phyloP scores from a whole-genome alignment of 2,329 filamentous ascomycete genomes.

The Arthrobotrys entomopaga region DNA sequence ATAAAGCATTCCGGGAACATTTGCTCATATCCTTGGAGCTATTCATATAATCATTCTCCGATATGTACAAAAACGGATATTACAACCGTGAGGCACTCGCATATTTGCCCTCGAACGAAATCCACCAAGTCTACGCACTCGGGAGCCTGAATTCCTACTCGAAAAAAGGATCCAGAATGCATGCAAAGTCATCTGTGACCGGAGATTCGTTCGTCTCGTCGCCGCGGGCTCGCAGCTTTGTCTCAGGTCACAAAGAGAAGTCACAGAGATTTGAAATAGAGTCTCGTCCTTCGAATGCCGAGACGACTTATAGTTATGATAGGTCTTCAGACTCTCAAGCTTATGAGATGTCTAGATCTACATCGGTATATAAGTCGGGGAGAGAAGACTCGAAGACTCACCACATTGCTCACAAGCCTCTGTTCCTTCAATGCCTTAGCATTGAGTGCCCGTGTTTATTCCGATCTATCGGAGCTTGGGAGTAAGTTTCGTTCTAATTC shows the following conservation, averaged over 20 bases:
- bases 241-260: not conserved
- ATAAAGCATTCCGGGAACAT: not conserved
- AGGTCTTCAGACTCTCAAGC: not conserved
- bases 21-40: not conserved
- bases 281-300: not conserved
- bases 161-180: not conserved
- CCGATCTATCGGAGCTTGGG: slow-evolving; percentile 21
- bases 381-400: not conserved
- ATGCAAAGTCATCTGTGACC: not conserved
- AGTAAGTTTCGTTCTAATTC: slow-evolving; percentile 15
- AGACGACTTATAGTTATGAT: too few species aligned
- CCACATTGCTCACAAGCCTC: not conserved
- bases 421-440: slow-evolving; percentile 29
- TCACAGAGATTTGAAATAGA: slow-evolving; percentile 11
- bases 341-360: not conserved
- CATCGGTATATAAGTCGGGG: too few species aligned
- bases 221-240: not conserved
- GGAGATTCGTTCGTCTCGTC: not conserved
- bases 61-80: slow-evolving; percentile 4
- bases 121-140: slow-evolving; percentile 10
- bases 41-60: not conserved
- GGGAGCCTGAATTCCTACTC: slow-evolving; percentile 6
- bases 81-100: not conserved
- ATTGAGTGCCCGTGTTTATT: slow-evolving; percentile 23
- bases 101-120: not conserved